phyloP scores from a whole-genome alignment of 192 early-diverging fungal species.

The Oehlia diaphana region DNA sequence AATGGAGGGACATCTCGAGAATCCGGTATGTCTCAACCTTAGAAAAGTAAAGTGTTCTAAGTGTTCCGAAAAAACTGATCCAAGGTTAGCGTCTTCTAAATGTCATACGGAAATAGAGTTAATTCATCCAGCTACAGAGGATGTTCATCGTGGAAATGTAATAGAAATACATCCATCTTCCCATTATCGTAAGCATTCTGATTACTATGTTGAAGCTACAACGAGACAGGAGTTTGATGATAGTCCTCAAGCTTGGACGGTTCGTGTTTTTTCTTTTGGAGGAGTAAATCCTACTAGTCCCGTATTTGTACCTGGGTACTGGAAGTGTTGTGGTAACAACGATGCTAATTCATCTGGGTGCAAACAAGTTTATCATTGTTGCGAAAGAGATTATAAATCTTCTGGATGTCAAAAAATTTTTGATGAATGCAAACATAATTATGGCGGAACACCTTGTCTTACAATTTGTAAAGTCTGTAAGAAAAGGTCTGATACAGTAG shows the following conservation, averaged over 20 bases:
- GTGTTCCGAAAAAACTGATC: slow-evolving; percentile 23
- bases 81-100: not conserved
- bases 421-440: not conserved
- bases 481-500: not conserved
- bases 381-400: not conserved
- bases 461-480: slow-evolving; percentile 1
- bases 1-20: not conserved
- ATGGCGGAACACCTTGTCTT: not conserved
- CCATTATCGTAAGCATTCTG: not conserved
- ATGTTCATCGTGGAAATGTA: not conserved
- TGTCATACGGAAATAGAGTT: not conserved
- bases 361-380: not conserved
- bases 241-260: slow-evolving; percentile 13
- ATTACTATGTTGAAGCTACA: not conserved
- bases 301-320: not conserved
- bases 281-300: not conserved
- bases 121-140: not conserved
- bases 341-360: not conserved
- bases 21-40: not conserved
- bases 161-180: not conserved
- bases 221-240: not conserved
- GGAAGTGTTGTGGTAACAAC: not conserved
- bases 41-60: slow-evolving; percentile 17
- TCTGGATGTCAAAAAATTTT: not conserved
- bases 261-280: not conserved